A percentile compares a stretch with the other conserved stretches of the same genome.
Conservation (phyloP, 106 monocot genomes). For the Xerophyta viscosa region DNA sequence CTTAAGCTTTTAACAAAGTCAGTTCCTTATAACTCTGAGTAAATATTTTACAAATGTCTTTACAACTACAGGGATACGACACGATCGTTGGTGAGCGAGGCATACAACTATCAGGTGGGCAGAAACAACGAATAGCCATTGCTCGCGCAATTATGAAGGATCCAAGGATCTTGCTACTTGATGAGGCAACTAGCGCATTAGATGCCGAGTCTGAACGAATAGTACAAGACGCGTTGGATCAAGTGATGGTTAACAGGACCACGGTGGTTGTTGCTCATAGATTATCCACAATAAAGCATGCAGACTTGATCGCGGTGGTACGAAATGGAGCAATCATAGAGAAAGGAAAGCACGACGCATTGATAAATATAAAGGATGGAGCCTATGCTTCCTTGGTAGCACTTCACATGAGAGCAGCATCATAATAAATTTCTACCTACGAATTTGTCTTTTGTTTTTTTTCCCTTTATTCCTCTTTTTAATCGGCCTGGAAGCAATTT, state of each 20-base stretch:
- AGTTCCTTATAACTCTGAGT: no score
- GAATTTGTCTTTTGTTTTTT: no score
- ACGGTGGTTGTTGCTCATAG: conserved; percentile 37
- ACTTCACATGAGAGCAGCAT: conserved; percentile 21
- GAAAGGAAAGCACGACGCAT: conserved; percentile 41
- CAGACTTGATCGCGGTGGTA: conserved; percentile 34
- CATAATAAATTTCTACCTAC: no score
- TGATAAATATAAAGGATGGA: conserved; percentile 41
- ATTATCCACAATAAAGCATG: conserved; percentile 32
- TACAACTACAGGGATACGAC: conserved; percentile 40
- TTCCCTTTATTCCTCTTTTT: no score
- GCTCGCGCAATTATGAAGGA: conserved; percentile 43
- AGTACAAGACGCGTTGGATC: conserved; percentile 40
- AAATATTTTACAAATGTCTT: no score
- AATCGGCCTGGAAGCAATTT: no score
- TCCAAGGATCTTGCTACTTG: conserved; percentile 34
- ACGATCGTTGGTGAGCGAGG: conserved; percentile 43
- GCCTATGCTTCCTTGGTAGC: conserved; percentile 47
- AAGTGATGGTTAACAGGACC: conserved; percentile 37
- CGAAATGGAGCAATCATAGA: conserved; percentile 37
- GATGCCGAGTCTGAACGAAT: conserved; percentile 43
- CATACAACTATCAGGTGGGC: conserved; percentile 36
- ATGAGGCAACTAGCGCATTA: conserved; percentile 49
- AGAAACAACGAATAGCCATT: conserved; percentile 42
- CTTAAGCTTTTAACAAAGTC: no score